Base-by-base conservation (phyloP, 2,329 filamentous ascomycete genomes). In the Diaporthe humulicola region DNA sequence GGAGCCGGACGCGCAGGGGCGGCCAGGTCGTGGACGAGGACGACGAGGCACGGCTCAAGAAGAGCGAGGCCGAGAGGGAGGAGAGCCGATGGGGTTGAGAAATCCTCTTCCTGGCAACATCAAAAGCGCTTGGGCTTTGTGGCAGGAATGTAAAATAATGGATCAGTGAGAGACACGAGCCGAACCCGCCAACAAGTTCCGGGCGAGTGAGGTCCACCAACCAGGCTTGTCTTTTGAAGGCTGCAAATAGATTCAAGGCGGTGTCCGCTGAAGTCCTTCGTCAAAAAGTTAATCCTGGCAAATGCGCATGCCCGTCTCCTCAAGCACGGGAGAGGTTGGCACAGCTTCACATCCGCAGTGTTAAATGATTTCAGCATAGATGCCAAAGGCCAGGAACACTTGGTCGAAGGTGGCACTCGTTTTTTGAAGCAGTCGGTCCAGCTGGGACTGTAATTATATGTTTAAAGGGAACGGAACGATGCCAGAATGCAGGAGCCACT, bases 41-140 rank as follows among this genome's bases (percentile, higher is more conserved):
- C 71, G 83, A 87, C 78, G 86, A 91, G 83, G 86, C 88, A 78
- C 86, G 87, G 76, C 88, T 88, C 87, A 86, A 86, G 64, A 83
- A 90, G 75, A 82, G 90, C 58, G 91, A 93, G 81, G 87, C 86
- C 40, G 91, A 93, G 82, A 85, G 91, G 76, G 91, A 93, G 79
- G 85, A 84, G 60, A 84, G 83, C 14, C 85, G 88, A 54, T 90
- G 87, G 87, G 85, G 83, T 50, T 88, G 82, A 78, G 25, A 30
- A 9, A 25, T n/a, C 38, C 4, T 28, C 36, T 7, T 30, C 58
- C 58, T 45, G 1, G 25, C 17, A n/a, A 64, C 12, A 38, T 12
- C 38, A 38, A 38, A 38, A 3, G 28, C 50, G 61, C 45, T 67
- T 36, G 22, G 61, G 33, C 61, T 38, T 28, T 25, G 22, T 52